Conservation (phyloP, 108 stramenopile species). For the Parmales sp. region DNA sequence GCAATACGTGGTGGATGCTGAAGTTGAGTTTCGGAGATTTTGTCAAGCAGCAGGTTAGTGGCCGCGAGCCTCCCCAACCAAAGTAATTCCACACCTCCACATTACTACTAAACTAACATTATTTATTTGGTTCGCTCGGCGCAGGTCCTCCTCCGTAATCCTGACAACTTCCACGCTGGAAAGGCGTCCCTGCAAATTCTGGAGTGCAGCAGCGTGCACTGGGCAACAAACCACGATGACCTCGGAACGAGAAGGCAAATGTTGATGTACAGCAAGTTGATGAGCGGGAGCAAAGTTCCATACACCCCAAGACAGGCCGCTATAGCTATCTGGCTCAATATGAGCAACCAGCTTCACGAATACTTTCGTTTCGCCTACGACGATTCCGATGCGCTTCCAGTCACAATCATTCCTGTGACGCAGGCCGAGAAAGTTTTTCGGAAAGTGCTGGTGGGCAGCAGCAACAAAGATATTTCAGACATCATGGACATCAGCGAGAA, state of each 20-base stretch:
- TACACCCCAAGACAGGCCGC: neutral
- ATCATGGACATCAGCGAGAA: no score
- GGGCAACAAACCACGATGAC: neutral
- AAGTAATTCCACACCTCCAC: no score
- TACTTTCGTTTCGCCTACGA: neutral
- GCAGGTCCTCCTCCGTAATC: neutral
- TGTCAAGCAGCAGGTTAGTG: neutral
- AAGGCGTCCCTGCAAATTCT: neutral
- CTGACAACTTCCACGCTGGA: neutral
- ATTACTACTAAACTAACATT: no score
- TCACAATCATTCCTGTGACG: neutral
- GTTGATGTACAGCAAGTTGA: neutral
- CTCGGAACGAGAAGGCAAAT: neutral
- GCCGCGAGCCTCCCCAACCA: no score
- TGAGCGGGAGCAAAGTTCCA: neutral
- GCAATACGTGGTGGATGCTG: neutral
- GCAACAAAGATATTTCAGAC: neutral
- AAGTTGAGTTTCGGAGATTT: neutral
- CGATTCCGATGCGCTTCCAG: neutral
- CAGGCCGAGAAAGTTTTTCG: neutral
- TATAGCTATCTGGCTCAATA: neutral
- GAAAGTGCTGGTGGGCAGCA: neutral
- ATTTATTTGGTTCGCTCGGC: no score
- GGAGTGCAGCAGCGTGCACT: neutral
- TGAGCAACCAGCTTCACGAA: slow-evolving; percentile 1